Evolutionary conservation across 768 basidiomycete species (phyloP), one percentile per base, ranked within the genome.

Genomic region (Boletus subcaerulescens): DNA sequence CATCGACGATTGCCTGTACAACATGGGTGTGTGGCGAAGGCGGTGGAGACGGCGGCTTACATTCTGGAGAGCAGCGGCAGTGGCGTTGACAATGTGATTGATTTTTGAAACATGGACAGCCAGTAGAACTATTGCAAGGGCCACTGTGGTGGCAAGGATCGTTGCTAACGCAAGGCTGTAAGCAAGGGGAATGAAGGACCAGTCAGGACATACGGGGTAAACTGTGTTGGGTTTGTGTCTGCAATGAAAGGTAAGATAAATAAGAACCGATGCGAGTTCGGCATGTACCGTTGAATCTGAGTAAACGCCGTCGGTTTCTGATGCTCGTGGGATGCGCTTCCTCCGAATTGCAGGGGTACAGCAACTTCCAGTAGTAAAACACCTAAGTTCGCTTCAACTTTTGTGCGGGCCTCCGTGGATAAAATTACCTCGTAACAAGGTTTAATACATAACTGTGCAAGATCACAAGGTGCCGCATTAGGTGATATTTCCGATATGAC

Each of bases 101-200:
- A 48, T 78, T 79, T 24, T 61, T 57, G 58, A 71, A 76, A 66
- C 88, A 90, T 3, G 68, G 60, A 53, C 86, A 89, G 0, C 70
- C 46, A 0, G 69, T 62, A 12, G 64, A 65, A 13, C 63, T 61
- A 48, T 68, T 69, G 60, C 87, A 90, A 6, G 79, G 77, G 0
- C 87, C 87, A 13, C 60, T 39, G 65, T 89, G 86, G 15, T 68
- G 63, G 62, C 87, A 87, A 22, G 82, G 83, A 11, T 68, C 59
- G 22, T 76, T 75, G 3, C 80, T 83, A 36, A 48, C n/a, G 18
- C 54, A 18, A 50, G 7, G 39, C 18, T 18, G 22, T 51, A 58
- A 46, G 52, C 1, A 44, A 54, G n/a, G 13, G 9, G 5, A 15
- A 39, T n/a, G 22, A 14, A n/a, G 29, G 31, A 36, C 13, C 14